Percentiles rank a stretch among this genome's conserved stretches.
Evolutionary conservation across 495 filamentous ascomycete genomes (phyloP).

Genomic region (Annulohypoxylon moriforme): DNA sequence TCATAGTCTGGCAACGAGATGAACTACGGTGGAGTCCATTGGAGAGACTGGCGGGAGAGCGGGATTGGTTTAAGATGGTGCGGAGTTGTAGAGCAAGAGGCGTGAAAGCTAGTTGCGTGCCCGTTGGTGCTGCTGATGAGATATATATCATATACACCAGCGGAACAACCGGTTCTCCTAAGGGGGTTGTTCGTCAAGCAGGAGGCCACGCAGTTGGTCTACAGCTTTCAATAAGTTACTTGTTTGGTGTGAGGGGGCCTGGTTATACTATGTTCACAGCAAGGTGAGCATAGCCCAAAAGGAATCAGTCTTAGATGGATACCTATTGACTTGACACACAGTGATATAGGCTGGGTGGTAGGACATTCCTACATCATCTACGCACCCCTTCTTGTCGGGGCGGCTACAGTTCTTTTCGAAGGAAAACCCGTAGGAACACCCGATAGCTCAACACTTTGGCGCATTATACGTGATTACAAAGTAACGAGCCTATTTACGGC

Average conservation of each 20-base stretch:
- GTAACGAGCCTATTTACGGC: conserved; percentile 88
- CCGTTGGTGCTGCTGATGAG: conserved; percentile 78
- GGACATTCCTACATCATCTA: conserved; percentile 90
- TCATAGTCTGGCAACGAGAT: conserved; percentile 82
- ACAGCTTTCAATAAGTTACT: conserved; percentile 77
- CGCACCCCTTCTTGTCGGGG: conserved; percentile 79
- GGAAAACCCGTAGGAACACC: conserved; percentile 94
- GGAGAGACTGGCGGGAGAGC: conserved; percentile 70
- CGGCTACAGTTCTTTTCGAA: conserved; percentile 89
- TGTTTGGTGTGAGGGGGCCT: conserved; percentile 83
- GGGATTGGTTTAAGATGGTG: conserved; percentile 82
- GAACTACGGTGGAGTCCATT: conserved; percentile 78
- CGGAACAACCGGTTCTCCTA: conserved; percentile 87
- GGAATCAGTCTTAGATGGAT: conserved; percentile 47
- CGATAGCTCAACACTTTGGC: conserved; percentile 87
- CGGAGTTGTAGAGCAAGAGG: conserved; percentile 72
- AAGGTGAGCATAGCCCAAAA: conserved; percentile 49
- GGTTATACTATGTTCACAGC: conserved; percentile 88
- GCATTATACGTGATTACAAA: conserved; percentile 83
- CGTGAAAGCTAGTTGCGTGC: conserved; percentile 74
- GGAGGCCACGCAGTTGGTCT: conserved; percentile 91
- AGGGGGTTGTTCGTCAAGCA: conserved; percentile 86
- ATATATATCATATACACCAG: conserved; percentile 92
- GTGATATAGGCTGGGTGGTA: conserved; percentile 89
- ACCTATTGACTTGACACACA: conserved; percentile 42